Evolutionary conservation across 1,139 yeast genomes (phyloP), one percentile per base, ranked within the genome.

Genomic region (Kodamaea suecica): DNA sequence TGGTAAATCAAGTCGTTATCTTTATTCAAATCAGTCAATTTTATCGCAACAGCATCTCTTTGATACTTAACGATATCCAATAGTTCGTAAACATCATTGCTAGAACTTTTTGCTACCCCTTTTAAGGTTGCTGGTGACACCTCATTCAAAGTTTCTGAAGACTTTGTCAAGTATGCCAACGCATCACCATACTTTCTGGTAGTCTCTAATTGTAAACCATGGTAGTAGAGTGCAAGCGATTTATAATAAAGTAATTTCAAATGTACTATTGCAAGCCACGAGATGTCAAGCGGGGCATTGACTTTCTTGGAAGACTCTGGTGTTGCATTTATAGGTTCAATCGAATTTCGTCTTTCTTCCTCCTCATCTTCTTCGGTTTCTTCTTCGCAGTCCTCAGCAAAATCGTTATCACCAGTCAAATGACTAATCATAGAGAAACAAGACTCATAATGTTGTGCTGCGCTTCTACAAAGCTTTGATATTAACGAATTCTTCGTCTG

Each of bases 1-100:
- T 92, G 95, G 50, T 85, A 92, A 30, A 92, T 86, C 50, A 80
- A 81, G 53, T 92, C 97, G 52, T 92, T 92, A 52, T 92, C 97
- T 48, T 84, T 86, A 23, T 72, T 78, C 42, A 84, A 55, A 7
- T 72, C 70, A 3, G 56, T 55, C 29, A 78, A 52, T 33, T 75
- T 74, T 27, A 69, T 66, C 17, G 59, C 58, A 35, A 73, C 58
- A 0, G 73, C 63, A 42, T 71, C 76, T 30, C 61, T 58, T 38
- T 71, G 77, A 37, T 59, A 65, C 40, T 72, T 71, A 45, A 59
- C 60, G 36, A 65, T 63, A 38, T 71, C 76, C 37, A 68, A 53
- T 25, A 69, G 45, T 30, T 66, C 74, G 45, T 64, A 69, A 4
- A 55, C 59, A 15, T 54, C 59, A 15, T 52, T 48, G 11, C 47